Base-by-base conservation (phyloP, 768 basidiomycete genomes). In the Lentinula sp. region DNA sequence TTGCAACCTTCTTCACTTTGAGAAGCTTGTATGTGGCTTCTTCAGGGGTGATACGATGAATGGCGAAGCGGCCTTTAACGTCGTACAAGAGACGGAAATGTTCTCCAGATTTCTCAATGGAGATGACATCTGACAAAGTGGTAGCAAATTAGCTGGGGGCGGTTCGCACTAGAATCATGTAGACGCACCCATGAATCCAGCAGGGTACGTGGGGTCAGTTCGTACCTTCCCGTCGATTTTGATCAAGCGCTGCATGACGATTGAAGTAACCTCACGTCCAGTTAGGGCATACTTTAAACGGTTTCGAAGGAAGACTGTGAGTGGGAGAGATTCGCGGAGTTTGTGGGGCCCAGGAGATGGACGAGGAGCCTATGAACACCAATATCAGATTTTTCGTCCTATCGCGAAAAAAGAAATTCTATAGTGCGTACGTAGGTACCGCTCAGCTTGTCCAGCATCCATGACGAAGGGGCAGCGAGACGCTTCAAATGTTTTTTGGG, bases 1-100 rank as follows among this genome's bases (percentile, higher is more conserved):
- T 79, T 64, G 94, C 93, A 45, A 96, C 90, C 68, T 86, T 89
- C 74, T 86, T 86, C 69, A 99, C 97, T 74, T 95, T 94, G 73
- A 92, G 83, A 71, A 99, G 93, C 78, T 98, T 98, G 87, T 94
- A 98, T 69, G 82, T 80, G 53, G 96, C 94, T 77, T 99, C 97
- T 78, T 98, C 97, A 45, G 90, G 84, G 59, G 95, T 95, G 84
- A 99, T 98, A 70, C 97, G 93, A 84, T 99, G 97, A 75, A 98
- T 96, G 67, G 95, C 91, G 83, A 99, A 99, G 67, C 97, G 97
- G 68, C 97, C 97, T 83, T 99, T 99, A 78, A 98, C 88, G 74
- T 98, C 97, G 84, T 98, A 98, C 46, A 99, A 83, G 63, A 98
- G 86, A 76, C 97, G 96, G 89, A 98, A 99, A 83, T 98, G 89